Base-by-base conservation (phyloP, 176 grass and related monocot species). In the Rhynchospora breviuscula region DNA sequence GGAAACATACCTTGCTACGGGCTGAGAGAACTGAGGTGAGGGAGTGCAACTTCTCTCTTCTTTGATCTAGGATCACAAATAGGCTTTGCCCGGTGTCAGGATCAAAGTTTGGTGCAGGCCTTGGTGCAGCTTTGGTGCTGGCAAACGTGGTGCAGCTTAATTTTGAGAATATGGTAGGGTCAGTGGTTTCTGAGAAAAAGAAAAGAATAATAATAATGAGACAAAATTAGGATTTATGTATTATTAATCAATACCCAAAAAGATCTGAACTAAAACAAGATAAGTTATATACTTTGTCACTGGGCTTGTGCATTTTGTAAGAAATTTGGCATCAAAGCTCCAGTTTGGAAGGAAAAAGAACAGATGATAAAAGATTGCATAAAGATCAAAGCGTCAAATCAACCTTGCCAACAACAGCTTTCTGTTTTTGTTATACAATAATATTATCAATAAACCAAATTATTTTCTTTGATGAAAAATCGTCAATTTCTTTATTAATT, bases 11-110 rank as follows among this genome's bases (percentile, higher is more conserved):
- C 93, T 99, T 99, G 59, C 93, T 96, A 67, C 97, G 97, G 33
- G 93, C 97, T 10, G 91, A 85, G 35, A 99, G 91, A 46, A 99
- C 91, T 4, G 88, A 92, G 14, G 89, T 96, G 7, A 99, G 87
- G 12, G 97, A 92, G 29, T 90, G 78, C 44, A 92, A 29, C 85
- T 71, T 81, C 87, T 87, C 91, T 95, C 93, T 88, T 99, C 84
- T 90, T 90, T 10, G 89, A 88, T 67, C 88, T 78, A 56, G 73
- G 73, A 29, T 29, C 0, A 29, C 0, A 57, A 57, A 78, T 78
- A 18, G 73, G 73, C 11, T 78, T 78, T 33, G 51, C n/a, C 25
- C 73, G 23, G 57, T 78, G 23, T 56, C 25, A 56, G 73, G 56
- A 54, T 26, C 25, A 3, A 23, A 6, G 26, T 29, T 1, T 1